Conservation (phyloP, 2,329 filamentous ascomycete genomes). For the Ophiostoma piceae region DNA sequence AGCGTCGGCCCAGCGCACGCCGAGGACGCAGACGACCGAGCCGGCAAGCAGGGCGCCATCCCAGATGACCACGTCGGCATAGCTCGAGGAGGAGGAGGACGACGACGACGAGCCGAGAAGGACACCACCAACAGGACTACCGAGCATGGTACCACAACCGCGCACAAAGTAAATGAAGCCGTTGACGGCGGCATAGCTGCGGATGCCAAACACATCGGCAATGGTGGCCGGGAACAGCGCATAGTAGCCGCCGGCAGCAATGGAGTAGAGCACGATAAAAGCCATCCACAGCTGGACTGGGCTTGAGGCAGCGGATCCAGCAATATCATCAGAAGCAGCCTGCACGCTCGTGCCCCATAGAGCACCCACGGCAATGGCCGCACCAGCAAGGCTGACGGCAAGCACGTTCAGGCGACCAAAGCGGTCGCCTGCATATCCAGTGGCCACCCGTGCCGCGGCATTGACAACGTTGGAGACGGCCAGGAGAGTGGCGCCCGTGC, state of each 20-base stretch:
- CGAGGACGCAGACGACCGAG: conserved; percentile 38
- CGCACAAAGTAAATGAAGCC: conserved; percentile 44
- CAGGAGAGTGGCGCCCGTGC: conserved; percentile 41
- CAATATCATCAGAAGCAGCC: neutral
- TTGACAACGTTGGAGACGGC: conserved; percentile 45
- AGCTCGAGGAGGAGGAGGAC: conserved; percentile 27
- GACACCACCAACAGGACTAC: conserved; percentile 41
- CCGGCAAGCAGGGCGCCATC: conserved; percentile 40
- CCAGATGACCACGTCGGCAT: conserved; percentile 39
- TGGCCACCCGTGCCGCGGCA: conserved; percentile 40
- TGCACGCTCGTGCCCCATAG: conserved; percentile 26
- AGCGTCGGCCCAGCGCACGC: conserved; percentile 38
- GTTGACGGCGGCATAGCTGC: conserved; percentile 44
- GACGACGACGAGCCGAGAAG: conserved; percentile 31
- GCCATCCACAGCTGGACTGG: conserved; percentile 26
- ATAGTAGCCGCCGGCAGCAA: conserved; percentile 42
- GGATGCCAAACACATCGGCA: conserved; percentile 45
- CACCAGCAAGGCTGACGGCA: conserved; percentile 28
- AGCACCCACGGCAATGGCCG: conserved; percentile 23
- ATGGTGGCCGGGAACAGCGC: conserved; percentile 43
- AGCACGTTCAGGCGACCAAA: conserved; percentile 46
- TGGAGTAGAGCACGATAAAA: conserved; percentile 41
- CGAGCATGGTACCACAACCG: conserved; percentile 42
- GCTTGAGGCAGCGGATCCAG: neutral
- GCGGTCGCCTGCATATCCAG: conserved; percentile 43